Evolutionary conservation across 805 yeast genomes (phyloP), one percentile per base, ranked within the genome.

Genomic region (Metschnikowia proteae): DNA sequence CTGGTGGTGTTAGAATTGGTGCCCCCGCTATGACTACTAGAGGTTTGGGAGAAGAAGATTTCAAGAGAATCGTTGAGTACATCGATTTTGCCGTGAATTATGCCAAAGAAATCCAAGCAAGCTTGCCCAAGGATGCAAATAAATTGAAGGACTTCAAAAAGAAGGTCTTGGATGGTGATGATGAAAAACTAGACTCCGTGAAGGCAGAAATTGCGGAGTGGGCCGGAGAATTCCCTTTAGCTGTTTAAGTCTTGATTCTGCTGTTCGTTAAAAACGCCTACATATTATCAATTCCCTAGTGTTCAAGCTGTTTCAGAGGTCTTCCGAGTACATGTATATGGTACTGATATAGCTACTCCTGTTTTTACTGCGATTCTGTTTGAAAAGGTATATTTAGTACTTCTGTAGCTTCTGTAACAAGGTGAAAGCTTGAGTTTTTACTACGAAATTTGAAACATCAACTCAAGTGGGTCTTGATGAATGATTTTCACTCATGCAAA

Each of bases 21-120:
- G 87, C 99, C 45, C 99, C 99, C 57, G 97, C 97, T 49, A 92
- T 92, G 98, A 82, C 97, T 56, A 88, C 97, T 51, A 88, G 99
- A 76, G 99, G 99, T 58, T 81, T 90, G 61, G 87, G 90, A 51
- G 90, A 87, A 68, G 84, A 75, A 51, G 97, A 94, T 66, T 94
- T 92, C 70, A 79, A 71, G 60, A 81, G 79, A 64, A 86, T 92
- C 61, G 96, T 84, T 46, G 74, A 76, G 56, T 91, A 83, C 79
- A 54, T 57, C 10, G 59, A 55, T 42, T 52, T 87, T 88, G 69
- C 90, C 85, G 76, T 50, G 63, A 68, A 42, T 60, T 82, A 82
- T 65, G 90, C 97, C 50, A 79, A 79, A 67, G 76, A 80, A 57
- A 77, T 86, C 57, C 98, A 94, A 78, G 71, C 77, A 50, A 73